Base-by-base conservation (phyloP, 1,284 basidiomycete genomes). In the Cystobasidiaceae sp. region DNA sequence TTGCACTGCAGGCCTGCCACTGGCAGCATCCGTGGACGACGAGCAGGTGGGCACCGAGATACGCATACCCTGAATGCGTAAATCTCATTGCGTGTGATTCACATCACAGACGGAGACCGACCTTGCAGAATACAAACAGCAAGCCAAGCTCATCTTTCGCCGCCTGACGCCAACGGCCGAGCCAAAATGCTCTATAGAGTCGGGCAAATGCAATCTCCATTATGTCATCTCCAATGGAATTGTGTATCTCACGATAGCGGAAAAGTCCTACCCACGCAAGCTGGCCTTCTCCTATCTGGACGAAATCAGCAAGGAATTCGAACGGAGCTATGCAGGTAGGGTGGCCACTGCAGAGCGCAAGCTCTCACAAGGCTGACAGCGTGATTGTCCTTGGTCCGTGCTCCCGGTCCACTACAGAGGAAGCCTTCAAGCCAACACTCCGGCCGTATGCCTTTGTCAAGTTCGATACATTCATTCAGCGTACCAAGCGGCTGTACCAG, bases 381-480 rank as follows among this genome's bases (percentile, higher is more conserved):
- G 67, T 8, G n/a, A n/a, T n/a, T n/a, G n/a, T n/a, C n/a, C n/a
- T n/a, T n/a, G n/a, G n/a, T n/a, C n/a, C n/a, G n/a, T n/a, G n/a
- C n/a, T n/a, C n/a, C n/a, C 67, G 43, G 72, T 72, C 32, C 1
- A 15, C 15, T 5, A 32, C 46, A 67, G 66, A 67, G 43, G 66
- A 67, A 37, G 60, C 59, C 19, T 68, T 73, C 67, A 73, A 73
- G 45, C 67, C 71, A 4, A 68, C 68, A 9, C 61, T 73, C 4
- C 69, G 92, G 76, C 93, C 93, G 27, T 97, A 97, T 76, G 92
- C 93, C 27, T 96, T 96, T 76, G 89, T 96, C 70, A 91, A 92
- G 54, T 97, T 97, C 74, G 94, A 97, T 77, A 97, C 94, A 0
- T 98, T 98, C 79, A 97, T 99, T 86, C 91, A 90, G 61, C 96